Percentiles rank a stretch among this genome's conserved stretches.
Evolutionary conservation across 2,329 filamentous ascomycete species (phyloP).

Genomic region (Knufia petricola): DNA sequence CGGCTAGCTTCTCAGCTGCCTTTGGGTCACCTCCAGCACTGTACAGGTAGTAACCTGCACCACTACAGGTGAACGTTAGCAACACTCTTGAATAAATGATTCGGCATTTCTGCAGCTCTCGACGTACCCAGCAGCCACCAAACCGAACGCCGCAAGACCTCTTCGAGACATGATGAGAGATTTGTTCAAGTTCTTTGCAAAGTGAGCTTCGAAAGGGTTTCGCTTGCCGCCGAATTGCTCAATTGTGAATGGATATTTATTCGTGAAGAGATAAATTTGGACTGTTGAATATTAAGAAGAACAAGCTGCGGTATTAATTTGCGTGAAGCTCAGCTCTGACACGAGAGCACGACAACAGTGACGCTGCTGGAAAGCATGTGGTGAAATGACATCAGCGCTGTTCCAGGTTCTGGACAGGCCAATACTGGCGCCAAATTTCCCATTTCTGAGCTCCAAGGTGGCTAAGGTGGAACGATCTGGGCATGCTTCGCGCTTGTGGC

Average conservation of each 20-base stretch:
- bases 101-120: not conserved
- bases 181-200: conserved; percentile 8
- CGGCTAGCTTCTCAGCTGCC: conserved; percentile 74
- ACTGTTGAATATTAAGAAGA: not conserved
- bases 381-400: not conserved
- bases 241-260: conserved; percentile 13
- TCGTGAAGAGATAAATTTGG: not conserved
- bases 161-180: conserved; percentile 20
- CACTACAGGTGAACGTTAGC: conserved; percentile 29
- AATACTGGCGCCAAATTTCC: not conserved
- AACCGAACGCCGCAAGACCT: conserved; percentile 42
- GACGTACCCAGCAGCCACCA: conserved; percentile 45
- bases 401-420: not conserved
- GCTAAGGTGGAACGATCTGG: not conserved
- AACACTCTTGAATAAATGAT: not conserved
- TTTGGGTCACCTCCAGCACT: conserved; percentile 69
- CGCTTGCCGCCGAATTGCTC: conserved; percentile 18
- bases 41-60: conserved; percentile 85
- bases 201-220: conserved; percentile 19
- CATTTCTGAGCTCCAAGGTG: not conserved
- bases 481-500: not conserved
- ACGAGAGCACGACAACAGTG: not conserved
- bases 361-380: not conserved
- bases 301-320: not conserved
- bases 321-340: not conserved